Evolutionary conservation across 768 basidiomycete species (phyloP), one percentile per base, ranked within the genome.

Genomic region (Tulasnella sp.): DNA sequence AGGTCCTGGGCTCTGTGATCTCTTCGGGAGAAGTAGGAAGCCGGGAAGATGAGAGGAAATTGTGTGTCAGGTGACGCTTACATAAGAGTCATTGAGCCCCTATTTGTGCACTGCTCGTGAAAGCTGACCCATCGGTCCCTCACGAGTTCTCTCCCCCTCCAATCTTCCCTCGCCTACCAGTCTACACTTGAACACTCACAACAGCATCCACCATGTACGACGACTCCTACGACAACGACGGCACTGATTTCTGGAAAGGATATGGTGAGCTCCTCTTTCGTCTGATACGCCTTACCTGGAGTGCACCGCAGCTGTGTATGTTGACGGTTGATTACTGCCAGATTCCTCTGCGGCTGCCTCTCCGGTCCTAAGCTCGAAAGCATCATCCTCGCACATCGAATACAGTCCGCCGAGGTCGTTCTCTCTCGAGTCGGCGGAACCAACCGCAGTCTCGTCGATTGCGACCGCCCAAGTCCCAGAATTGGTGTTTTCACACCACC

Each of bases 151-250:
- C 29, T 3, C 37, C 29, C 29, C 22, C 29, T 29, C 3, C 37
- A 19, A 64, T 35, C 37, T 19, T 19, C 22, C 32, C 32, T 64
- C 63, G 11, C 63, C 12, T 29, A 29, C 6, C 29, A 16, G 32
- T 64, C 34, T 39, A 64, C 63, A 64, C 29, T 17, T 32, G 19
- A 68, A 47, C 44, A 19, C 7, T n/a, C 44, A n/a, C 44, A n/a
- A n/a, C n/a, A n/a, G n/a, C n/a, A n/a, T 44, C 37, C 32, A 68
- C 37, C 67, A 68, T 68, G 67, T 68, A 68, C 39, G 26, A 37
- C 29, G 67, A 68, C 35, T 14, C 14, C 39, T 34, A 68, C 37
- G 42, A 44, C 67, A 11, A 35, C 32, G 67, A 68, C 29, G 67
- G 26, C 26, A 40, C 37, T 4, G 67, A 68, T 19, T 68, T 68